Conservation (phyloP, 441 rosid species). For the Gossypium trilobum region DNA sequence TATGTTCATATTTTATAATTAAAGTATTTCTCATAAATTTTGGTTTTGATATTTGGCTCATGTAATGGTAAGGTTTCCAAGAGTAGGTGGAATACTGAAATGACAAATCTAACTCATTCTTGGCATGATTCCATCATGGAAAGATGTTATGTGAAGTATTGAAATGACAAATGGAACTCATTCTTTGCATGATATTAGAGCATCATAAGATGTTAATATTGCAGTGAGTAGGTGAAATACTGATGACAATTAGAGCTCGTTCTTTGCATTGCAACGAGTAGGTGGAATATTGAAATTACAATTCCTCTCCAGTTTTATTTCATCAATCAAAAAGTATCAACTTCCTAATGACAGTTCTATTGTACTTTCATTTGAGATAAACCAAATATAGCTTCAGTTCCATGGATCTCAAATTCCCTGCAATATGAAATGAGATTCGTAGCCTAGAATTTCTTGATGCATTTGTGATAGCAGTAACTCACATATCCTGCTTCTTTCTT, state of each 20-base stretch:
- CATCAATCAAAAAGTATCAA: background rate
- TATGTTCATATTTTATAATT: too few relatives aligned
- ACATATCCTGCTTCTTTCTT: constrained; percentile 5
- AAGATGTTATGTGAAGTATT: background rate
- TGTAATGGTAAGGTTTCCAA: too few relatives aligned
- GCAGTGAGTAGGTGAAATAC: background rate
- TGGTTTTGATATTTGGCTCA: too few relatives aligned
- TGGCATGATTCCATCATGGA: background rate
- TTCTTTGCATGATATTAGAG: background rate
- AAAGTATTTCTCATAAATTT: too few relatives aligned
- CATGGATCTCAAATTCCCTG: too few relatives aligned
- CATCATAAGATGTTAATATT: background rate
- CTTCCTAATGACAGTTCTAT: background rate
- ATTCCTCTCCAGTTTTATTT: background rate
- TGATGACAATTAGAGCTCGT: background rate
- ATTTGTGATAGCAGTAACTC: background rate
- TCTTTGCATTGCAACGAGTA: background rate
- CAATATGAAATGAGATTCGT: background rate
- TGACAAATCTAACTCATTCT: background rate
- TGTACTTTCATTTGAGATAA: background rate
- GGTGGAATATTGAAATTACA: background rate
- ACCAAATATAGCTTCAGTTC: background rate
- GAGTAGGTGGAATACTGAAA: background rate
- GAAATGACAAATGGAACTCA: background rate
- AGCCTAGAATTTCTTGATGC: constrained; percentile 12